Percentiles rank a stretch among this genome's conserved stretches.
Conservation (phyloP, 495 filamentous ascomycete species). For the Aspergillus steynii region DNA sequence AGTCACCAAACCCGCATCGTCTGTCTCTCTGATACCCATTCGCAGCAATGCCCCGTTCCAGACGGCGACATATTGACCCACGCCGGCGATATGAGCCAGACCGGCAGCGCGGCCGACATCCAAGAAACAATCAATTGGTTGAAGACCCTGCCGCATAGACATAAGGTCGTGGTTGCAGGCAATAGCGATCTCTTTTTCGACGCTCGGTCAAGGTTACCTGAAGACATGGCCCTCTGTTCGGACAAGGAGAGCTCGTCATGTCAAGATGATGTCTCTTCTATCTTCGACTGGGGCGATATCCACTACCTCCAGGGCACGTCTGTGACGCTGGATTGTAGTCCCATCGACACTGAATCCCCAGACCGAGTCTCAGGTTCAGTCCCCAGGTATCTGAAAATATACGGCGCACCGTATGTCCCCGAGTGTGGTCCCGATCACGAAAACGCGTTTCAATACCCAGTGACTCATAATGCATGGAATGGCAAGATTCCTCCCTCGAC, state of each 20-base stretch:
- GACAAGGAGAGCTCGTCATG: no score
- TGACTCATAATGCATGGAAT: slow-evolving; percentile 21
- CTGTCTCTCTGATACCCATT: slow-evolving; percentile 79
- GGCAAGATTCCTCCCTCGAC: slow-evolving; percentile 55
- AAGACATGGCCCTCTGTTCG: slow-evolving; percentile 16
- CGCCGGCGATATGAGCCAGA: slow-evolving; percentile 69
- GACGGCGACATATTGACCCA: slow-evolving; percentile 74
- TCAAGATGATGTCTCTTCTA: no score
- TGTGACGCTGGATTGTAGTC: slow-evolving; percentile 43
- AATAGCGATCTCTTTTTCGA: slow-evolving; percentile 75
- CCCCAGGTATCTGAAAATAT: slow-evolving; percentile 49
- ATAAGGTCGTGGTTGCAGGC: slow-evolving; percentile 72
- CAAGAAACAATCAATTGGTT: slow-evolving; percentile 69
- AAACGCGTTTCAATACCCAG: slow-evolving; percentile 48
- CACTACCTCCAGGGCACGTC: slow-evolving; percentile 52
- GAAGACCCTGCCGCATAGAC: slow-evolving; percentile 52
- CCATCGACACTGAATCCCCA: no score
- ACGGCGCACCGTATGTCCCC: slow-evolving; percentile 54
- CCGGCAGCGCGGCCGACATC: slow-evolving; percentile 58
- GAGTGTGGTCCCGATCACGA: slow-evolving; percentile 37
- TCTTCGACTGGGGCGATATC: slow-evolving; percentile 40
- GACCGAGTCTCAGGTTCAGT: slow-evolving; percentile 6
- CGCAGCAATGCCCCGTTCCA: slow-evolving; percentile 55
- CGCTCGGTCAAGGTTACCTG: not conserved
- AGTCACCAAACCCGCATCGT: slow-evolving; percentile 55